Base-by-base conservation (phyloP, 2,329 filamentous ascomycete species). In the Microascus cirrosus region DNA sequence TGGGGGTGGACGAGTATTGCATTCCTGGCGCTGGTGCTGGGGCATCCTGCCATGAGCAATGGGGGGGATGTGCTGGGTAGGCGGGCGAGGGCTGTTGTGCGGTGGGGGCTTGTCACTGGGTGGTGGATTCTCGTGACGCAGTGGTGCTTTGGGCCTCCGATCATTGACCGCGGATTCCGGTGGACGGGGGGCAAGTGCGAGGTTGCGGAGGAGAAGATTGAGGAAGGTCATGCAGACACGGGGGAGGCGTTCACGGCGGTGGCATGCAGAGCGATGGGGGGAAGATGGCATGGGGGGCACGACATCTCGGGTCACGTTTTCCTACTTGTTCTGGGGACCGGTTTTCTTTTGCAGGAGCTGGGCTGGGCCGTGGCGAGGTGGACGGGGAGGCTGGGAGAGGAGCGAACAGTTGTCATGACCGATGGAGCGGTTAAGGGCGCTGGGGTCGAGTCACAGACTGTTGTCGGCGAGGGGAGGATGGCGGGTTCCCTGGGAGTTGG, bases 291-390 rank as follows among this genome's bases (percentile, higher is more conserved):
- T 59, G 94, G 94, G n/a, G 94, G 94, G 0, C 91, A 97, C 71
- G 94, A 99, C 71, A 93, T 99, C 64, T 94, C 88, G 61, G 94
- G 94, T 0, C 94, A 97, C 71, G 90, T 96, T 3, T 96, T 99
- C 67, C 74, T 99, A 74, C 79, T 99, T 54, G 90, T 95, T 7
- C 75, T 96, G 50, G 89, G 90, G 3, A 93, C 87, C 59, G 84
- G 84, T 54, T 89, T 96, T 66, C 74, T 97, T 56, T 79, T 87
- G 71, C 84, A 95, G 66, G 94, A 97, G 74, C 80, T 91, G 2
- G 77, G 66, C 56, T 95, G 75, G 70, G 75, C 86, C 3, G 72
- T 83, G 35, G 62, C 71, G 56, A 69, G 77, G 48, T 74, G 74
- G 70, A 62, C 68, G 62, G 66, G 66, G 18, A 60, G 71, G 70